A percentile compares a stretch with the other conserved stretches of the same genome.
Conservation (phyloP, 345 rosid species). For the Salix udensis region DNA sequence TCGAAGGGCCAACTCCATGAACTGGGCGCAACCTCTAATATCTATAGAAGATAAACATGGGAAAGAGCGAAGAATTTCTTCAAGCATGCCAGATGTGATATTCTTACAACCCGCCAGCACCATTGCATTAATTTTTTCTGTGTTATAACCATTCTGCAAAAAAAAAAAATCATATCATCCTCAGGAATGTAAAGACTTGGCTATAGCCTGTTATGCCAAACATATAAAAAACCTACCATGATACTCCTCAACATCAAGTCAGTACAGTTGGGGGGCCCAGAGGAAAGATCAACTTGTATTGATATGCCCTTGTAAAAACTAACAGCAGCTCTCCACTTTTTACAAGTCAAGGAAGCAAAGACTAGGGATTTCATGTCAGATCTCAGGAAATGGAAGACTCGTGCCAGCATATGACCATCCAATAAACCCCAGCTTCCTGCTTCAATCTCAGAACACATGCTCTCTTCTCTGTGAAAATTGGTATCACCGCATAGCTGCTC, state of each 20-base stretch:
- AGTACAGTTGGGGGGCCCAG: conserved; percentile 67
- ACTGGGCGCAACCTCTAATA: conserved; percentile 84
- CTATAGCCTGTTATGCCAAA: neutral
- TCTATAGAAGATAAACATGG: conserved; percentile 67
- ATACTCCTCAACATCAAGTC: conserved; percentile 56
- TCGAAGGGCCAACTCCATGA: conserved; percentile 53
- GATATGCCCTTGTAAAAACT: conserved; percentile 70
- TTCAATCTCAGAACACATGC: conserved; percentile 31
- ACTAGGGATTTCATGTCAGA: conserved; percentile 71
- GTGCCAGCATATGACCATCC: conserved; percentile 70
- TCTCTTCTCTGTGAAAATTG: conserved; percentile 47
- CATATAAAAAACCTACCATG: conserved; percentile 51
- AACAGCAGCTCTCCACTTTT: conserved; percentile 83
- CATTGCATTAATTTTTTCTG: conserved; percentile 64
- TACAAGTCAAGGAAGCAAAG: conserved; percentile 81
- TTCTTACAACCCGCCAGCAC: conserved; percentile 75
- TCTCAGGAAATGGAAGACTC: conserved; percentile 80
- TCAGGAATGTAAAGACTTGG: conserved; percentile 2
- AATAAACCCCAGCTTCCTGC: conserved; percentile 71
- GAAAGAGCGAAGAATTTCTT: conserved; percentile 58
- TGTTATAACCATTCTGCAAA: conserved; percentile 77
- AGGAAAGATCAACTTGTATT: conserved; percentile 71
- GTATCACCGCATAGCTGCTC: conserved; percentile 72
- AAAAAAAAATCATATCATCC: conserved; percentile 26
- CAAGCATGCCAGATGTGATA: conserved; percentile 57